Conservation (phyloP, 805 yeast genomes). For the Aciculoconidium aculeatum region DNA sequence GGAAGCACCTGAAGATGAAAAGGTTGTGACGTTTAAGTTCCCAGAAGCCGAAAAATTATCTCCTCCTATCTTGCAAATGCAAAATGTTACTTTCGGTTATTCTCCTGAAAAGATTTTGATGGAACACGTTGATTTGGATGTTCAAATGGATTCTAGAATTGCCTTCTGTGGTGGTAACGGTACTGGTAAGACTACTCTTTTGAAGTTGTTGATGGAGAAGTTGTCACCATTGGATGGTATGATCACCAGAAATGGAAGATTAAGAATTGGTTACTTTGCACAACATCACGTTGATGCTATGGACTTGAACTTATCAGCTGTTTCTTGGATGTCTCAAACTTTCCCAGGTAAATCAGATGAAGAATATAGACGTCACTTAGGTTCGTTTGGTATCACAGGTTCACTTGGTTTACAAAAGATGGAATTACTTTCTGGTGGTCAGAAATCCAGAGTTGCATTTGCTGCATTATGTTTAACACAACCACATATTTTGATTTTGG, state of each 20-base stretch:
- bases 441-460: constrained; percentile 95
- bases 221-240: constrained; percentile 71
- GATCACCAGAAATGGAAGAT: constrained; percentile 73
- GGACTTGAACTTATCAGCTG: constrained; percentile 83
- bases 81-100: constrained; percentile 84
- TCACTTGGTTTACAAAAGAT: constrained; percentile 87
- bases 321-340: constrained; percentile 85
- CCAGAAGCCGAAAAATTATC: constrained; percentile 93
- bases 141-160: constrained; percentile 89
- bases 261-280: constrained; percentile 94
- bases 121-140: constrained; percentile 77
- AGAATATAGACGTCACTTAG: constrained; percentile 93
- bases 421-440: constrained; percentile 92
- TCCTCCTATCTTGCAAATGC: constrained; percentile 88
- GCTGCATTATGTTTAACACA: constrained; percentile 86
- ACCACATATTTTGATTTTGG: constrained; percentile 88
- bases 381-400: constrained; percentile 96
- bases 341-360: constrained; percentile 94
- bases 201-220: constrained; percentile 79
- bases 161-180: constrained; percentile 99
- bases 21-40: constrained; percentile 76
- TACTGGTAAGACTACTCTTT: constrained; percentile 95
- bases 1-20: constrained; percentile 93
- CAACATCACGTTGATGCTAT: constrained; percentile 98
- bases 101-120: constrained; percentile 57